Evolutionary conservation across 805 yeast genomes (phyloP).

Genomic region (Kazachstania africana): DNA sequence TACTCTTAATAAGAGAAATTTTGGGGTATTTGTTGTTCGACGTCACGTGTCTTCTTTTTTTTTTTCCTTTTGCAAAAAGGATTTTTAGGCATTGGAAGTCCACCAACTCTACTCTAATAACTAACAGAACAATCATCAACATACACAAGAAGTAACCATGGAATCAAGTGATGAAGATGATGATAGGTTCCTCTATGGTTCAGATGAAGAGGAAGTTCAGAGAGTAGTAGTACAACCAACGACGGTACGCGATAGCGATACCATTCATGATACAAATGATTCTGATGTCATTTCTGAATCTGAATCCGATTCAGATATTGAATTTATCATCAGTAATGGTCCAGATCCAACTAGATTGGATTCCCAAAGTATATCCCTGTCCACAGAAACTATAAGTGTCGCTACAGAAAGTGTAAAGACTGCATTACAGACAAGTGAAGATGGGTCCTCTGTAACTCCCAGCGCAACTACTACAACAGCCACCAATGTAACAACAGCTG

Average conservation of each 20-base stretch:
- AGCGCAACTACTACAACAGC: conserved; percentile 4
- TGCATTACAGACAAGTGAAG: conserved; percentile 3
- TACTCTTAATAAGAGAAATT: no score
- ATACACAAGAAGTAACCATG: no score
- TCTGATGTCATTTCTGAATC: conserved; percentile 35
- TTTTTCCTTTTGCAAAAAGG: no score
- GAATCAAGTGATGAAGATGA: conserved; percentile 26
- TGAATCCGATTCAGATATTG: conserved; percentile 55
- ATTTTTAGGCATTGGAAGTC: no score
- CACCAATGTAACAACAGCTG: conserved; percentile 3
- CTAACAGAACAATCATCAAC: no score
- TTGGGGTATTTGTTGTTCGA: no score
- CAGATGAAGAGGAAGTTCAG: conserved; percentile 26
- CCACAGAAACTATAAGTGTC: conserved; percentile 8
- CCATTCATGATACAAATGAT: not conserved
- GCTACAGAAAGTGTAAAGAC: conserved; percentile 8
- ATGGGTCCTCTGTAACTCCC: not conserved
- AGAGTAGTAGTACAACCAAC: not conserved
- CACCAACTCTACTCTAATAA: no score
- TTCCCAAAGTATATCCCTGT: conserved; percentile 11
- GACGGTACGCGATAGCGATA: not conserved
- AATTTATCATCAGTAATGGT: conserved; percentile 59
- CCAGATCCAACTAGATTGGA: conserved; percentile 19
- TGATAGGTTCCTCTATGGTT: conserved; percentile 26
- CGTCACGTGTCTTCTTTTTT: no score